These are phyloP conservation scores for Spizellomyces punctatus DNA, from an alignment of 192 early-diverging fungal species.

Conservation along the genomic window DNA sequence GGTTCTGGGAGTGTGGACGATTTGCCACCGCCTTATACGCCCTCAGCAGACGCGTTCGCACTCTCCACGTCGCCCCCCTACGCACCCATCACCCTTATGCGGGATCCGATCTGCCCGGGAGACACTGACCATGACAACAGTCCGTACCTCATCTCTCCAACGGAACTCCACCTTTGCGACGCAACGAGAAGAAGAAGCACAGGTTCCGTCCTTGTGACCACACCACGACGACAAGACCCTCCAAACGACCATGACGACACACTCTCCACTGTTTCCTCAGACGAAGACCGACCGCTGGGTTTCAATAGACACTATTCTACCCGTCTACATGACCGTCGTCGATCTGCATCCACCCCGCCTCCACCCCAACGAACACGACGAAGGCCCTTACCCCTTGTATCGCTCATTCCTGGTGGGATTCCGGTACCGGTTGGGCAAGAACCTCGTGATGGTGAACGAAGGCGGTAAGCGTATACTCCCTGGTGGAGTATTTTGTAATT, in stretches of 20 bases:
- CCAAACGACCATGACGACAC: background rate
- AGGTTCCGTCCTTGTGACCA: background rate
- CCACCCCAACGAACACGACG: background rate
- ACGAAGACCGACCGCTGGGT: background rate
- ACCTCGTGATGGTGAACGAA: too few species aligned
- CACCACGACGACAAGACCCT: background rate
- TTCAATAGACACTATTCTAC: background rate
- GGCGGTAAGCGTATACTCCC: too few species aligned
- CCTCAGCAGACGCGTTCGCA: background rate
- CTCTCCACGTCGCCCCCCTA: background rate
- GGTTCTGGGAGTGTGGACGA: background rate
- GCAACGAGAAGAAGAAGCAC: background rate
- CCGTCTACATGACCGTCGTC: background rate
- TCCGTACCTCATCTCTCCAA: too few species aligned
- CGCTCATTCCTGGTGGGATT: background rate
- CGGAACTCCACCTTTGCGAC: too few species aligned
- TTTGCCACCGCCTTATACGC: background rate
- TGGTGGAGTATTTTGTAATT: too few species aligned
- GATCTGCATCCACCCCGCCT: background rate
- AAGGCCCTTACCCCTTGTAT: background rate
- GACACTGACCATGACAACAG: too few species aligned
- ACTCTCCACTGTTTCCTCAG: slow-evolving; percentile 1
- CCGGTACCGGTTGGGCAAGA: background rate
- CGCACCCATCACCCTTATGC: too few species aligned
- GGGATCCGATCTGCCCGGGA: too few species aligned